These are phyloP conservation scores for Tetrastigma voinierianum DNA, from an alignment of 164 flowering plant species.

Conservation along the genomic window DNA sequence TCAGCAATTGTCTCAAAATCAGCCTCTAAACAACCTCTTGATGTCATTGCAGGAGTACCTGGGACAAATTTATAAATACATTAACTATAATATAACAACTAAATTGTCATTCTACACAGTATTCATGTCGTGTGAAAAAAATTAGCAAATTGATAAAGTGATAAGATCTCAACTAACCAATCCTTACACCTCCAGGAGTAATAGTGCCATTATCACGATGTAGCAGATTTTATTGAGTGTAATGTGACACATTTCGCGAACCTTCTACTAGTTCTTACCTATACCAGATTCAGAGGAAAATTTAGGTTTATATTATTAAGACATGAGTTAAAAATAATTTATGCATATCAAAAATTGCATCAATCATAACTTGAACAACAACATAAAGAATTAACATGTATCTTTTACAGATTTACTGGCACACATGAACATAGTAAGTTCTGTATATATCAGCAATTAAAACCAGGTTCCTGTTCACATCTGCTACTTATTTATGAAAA, in stretches of 20 bases:
- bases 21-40: constrained; percentile 36
- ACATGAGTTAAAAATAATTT: not conserved
- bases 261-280: constrained; percentile 51
- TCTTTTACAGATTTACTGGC: too few relatives aligned
- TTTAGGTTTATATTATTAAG: too few relatives aligned
- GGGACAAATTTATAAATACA: not conserved
- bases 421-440: too few relatives aligned
- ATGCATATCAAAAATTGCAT: not conserved
- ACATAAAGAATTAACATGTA: too few relatives aligned
- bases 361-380: too few relatives aligned
- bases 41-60: constrained; percentile 43
- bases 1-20: constrained; percentile 39
- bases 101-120: not conserved
- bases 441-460: too few relatives aligned
- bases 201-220: constrained; percentile 47
- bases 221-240: constrained; percentile 49
- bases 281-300: not conserved
- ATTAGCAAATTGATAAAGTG: not conserved
- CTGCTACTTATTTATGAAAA: too few relatives aligned
- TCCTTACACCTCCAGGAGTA: constrained; percentile 50
- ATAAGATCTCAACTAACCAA: constrained; percentile 31
- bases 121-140: not conserved
- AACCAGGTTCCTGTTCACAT: too few relatives aligned
- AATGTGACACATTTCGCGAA: constrained; percentile 49
- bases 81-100: too few relatives aligned